Evolutionary conservation across 352 stramenopile genomes (phyloP).

Genomic region (Globisporangium spinosum): DNA sequence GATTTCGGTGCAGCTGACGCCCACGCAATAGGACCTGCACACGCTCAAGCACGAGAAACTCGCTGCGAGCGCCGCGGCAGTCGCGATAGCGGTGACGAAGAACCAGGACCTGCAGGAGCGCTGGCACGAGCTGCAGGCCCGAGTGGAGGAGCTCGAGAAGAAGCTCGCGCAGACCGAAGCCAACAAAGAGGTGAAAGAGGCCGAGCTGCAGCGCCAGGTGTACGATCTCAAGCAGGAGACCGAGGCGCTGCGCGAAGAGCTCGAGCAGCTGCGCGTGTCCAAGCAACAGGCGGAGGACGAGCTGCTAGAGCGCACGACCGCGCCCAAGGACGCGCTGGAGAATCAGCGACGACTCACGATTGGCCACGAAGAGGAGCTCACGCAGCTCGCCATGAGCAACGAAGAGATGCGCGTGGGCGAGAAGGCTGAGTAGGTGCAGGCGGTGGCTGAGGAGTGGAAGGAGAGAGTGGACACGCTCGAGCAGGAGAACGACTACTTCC

Average conservation of each 20-base stretch:
- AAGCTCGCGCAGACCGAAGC: constrained; percentile 34
- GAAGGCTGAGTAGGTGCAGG: constrained; percentile 32
- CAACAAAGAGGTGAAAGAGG: constrained; percentile 34
- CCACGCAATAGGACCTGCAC: constrained; percentile 47
- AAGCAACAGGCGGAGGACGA: constrained; percentile 56
- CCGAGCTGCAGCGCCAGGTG: constrained; percentile 49
- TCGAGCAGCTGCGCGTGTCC: constrained; percentile 39
- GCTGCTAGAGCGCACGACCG: constrained; percentile 35
- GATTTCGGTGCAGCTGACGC: constrained; percentile 46
- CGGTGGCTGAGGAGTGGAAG: constrained; percentile 35
- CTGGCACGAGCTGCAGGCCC: constrained; percentile 50
- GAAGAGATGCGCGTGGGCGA: constrained; percentile 50
- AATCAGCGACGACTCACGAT: constrained; percentile 33
- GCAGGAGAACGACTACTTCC: constrained; percentile 83
- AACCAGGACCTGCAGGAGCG: constrained; percentile 55
- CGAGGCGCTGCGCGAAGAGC: constrained; percentile 38
- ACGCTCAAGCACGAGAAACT: constrained; percentile 42
- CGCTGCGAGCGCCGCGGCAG: constrained; percentile 35
- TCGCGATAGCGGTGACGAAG: constrained; percentile 47
- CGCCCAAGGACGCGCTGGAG: constrained; percentile 44
- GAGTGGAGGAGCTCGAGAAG: constrained; percentile 60
- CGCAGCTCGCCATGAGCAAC: constrained; percentile 40
- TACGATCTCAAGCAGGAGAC: constrained; percentile 49
- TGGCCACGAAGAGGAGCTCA: constrained; percentile 46
- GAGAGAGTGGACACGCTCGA: constrained; percentile 40